Base-by-base conservation (phyloP, 305 asterid species). In the Fraxinus sp. region DNA sequence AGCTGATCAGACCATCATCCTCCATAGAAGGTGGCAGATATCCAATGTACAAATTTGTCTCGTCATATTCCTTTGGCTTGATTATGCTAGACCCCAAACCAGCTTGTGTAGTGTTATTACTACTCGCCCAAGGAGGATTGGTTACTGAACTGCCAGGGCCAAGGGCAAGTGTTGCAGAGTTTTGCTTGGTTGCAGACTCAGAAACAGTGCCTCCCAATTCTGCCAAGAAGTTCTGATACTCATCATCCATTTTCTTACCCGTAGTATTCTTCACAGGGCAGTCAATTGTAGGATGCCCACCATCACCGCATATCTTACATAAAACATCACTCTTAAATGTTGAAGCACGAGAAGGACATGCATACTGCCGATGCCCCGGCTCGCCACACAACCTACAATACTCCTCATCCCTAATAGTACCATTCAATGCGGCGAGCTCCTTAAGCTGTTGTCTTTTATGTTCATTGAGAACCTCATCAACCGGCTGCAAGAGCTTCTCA, bases 241-340 rank as follows among this genome's bases (percentile, higher is more conserved):
- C 99, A 74, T 96, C 99, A 68, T 96, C 99, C 99, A 96, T 96
- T 90, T 96, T 96, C 91, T 96, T 96, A 32, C 98, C 99, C 1
- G 99, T 89, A 5, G 99, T 93, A 80, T 90, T 91, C 91, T 96
- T 96, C 83, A 96, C 97, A 0, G 98, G 99, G 33, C 99, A 96
- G 49, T 96, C 99, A 24, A 94, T 92, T 18, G 98, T 96, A 9
- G 99, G 99, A 84, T 96, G 99, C 6, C 99, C 99, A 79, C 99
- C 98, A 83, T 96, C 99, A 85, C 99, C 99, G 83, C 99, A 96
- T 75, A 92, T 94, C 87, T 90, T 96, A 88, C 99, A 96, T 71
- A 91, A 84, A 81, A 96, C 98, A 59, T 96, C 99, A 78, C 98
- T 94, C 89, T 96, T 96, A 83, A 96, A 96, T 18, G 98, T 96